Evolutionary conservation across 371 early-diverging fungal genomes (phyloP).

Genomic region (Rhizomucor pusillus): DNA sequence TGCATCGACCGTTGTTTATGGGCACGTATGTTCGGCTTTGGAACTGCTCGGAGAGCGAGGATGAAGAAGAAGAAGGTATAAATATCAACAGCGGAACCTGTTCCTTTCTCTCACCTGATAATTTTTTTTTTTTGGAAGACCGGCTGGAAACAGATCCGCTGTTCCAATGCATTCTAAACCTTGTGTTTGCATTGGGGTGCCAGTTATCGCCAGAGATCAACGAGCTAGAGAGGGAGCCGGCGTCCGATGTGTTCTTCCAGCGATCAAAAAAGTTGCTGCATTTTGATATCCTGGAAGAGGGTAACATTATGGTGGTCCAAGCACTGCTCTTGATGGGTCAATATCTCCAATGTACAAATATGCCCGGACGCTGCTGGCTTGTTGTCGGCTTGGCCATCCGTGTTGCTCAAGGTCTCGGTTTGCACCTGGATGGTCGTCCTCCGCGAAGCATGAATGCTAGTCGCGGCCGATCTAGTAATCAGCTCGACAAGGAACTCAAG

Average conservation of each 20-base stretch:
- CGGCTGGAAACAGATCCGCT: conserved; percentile 21
- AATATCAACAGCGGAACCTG: not conserved
- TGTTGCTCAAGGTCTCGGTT: conserved; percentile 24
- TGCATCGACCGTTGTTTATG: conserved; percentile 25
- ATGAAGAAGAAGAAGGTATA: not conserved
- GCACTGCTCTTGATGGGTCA: conserved; percentile 28
- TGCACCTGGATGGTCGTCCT: conserved; percentile 17
- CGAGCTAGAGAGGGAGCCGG: conserved; percentile 18
- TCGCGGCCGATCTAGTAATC: not conserved
- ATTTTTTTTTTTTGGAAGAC: not conserved
- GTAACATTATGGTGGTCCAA: conserved; percentile 27
- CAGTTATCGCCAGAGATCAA: conserved; percentile 26
- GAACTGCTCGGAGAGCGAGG: conserved; percentile 13
- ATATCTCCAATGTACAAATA: conserved; percentile 26
- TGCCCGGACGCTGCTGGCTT: conserved; percentile 27
- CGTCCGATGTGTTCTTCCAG: conserved; percentile 25
- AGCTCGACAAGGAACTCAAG: conserved; percentile 18
- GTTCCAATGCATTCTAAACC: conserved; percentile 26
- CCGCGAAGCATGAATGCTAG: conserved; percentile 2
- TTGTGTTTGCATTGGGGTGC: conserved; percentile 28
- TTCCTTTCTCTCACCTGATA: not conserved
- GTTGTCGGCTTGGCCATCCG: conserved; percentile 24
- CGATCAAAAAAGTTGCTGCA: conserved; percentile 23
- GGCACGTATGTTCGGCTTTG: conserved; percentile 19
- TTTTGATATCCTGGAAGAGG: conserved; percentile 25